These are phyloP conservation scores for Wickerhamomyces silvicola DNA, from an alignment of 805 yeast species.

Conservation along the genomic window DNA sequence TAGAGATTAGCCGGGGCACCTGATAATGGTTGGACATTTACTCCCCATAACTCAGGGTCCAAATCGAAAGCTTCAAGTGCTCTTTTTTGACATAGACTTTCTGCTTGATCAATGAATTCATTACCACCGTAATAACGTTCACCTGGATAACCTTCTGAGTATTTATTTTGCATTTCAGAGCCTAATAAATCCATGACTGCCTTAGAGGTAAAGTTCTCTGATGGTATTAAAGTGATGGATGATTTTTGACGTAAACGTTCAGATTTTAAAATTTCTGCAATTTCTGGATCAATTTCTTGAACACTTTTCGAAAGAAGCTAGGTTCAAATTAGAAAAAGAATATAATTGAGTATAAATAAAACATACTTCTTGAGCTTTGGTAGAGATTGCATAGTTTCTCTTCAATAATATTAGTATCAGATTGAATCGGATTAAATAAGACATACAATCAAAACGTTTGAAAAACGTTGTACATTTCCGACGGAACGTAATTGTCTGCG, in stretches of 20 bases:
- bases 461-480: no score
- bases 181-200: slow-evolving; percentile 94
- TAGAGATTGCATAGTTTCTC: slow-evolving; percentile 17
- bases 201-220: slow-evolving; percentile 93
- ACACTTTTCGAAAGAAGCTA: background rate
- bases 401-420: background rate
- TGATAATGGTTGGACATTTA: slow-evolving; percentile 89
- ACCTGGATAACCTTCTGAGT: slow-evolving; percentile 98
- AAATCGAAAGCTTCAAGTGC: slow-evolving; percentile 80
- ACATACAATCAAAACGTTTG: no score
- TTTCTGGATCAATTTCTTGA: slow-evolving; percentile 75
- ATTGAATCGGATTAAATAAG: no score
- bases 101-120: slow-evolving; percentile 88
- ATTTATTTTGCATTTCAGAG: slow-evolving; percentile 95
- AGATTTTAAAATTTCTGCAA: slow-evolving; percentile 64
- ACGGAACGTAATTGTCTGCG: no score
- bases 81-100: slow-evolving; percentile 82
- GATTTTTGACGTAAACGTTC: slow-evolving; percentile 86
- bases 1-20: slow-evolving; percentile 97
- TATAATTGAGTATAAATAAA: background rate
- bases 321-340: background rate
- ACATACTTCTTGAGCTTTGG: slow-evolving; percentile 11
- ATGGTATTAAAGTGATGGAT: slow-evolving; percentile 88
- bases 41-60: slow-evolving; percentile 88
- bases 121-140: slow-evolving; percentile 98